Evolutionary conservation across 2,329 filamentous ascomycete species (phyloP), one percentile per base, ranked within the genome.

Genomic region (Monosporascus sp.): DNA sequence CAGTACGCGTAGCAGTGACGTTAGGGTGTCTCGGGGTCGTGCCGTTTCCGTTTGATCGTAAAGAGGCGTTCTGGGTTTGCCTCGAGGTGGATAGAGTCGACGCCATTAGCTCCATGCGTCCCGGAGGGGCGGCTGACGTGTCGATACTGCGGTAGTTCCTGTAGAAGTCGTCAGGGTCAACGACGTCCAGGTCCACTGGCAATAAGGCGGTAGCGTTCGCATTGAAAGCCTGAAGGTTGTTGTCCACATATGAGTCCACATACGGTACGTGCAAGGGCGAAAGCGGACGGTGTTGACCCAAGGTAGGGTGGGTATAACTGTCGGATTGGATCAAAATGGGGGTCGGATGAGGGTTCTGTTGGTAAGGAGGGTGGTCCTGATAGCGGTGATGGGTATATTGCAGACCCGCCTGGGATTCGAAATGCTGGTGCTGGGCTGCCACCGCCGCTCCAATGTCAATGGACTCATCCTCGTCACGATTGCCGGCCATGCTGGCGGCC

Each of bases 141-240:
- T 72, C 69, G 51, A 68, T 62, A 62, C 67, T 68, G 61, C 70
- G 71, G 62, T 77, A 78, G 65, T 71, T 74, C 60, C 74, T 75
- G 69, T 82, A 82, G 67, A 80, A 82, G 65, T 79, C 73, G 74
- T 80, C 78, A 60, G 79, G 77, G 61, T 79, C 74, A 68, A 75
- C 65, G 62, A 72, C 57, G 61, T 70, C 70, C 65, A 69, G 65
- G 58, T 70, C 70, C 65, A 69, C 65, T 58, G 67, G 69, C 72
- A 73, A 69, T 57, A 53, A 55, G 54, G 54, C 58, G 53, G 65
- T 62, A 56, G 69, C 66, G 65, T 73, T 72, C 63, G 69, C 68
- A 61, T 69, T 64, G 58, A 65, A 66, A 57, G 71, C 69, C 55
- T 70, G 63, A 42, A 62, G 61, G 61, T 73, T 73, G 55, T 62